A percentile compares a stretch with the other conserved stretches of the same genome.
These are phyloP conservation scores for Hymenoscyphus salicellus DNA, from an alignment of 2,329 filamentous ascomycete genomes.

Conservation along the genomic window DNA sequence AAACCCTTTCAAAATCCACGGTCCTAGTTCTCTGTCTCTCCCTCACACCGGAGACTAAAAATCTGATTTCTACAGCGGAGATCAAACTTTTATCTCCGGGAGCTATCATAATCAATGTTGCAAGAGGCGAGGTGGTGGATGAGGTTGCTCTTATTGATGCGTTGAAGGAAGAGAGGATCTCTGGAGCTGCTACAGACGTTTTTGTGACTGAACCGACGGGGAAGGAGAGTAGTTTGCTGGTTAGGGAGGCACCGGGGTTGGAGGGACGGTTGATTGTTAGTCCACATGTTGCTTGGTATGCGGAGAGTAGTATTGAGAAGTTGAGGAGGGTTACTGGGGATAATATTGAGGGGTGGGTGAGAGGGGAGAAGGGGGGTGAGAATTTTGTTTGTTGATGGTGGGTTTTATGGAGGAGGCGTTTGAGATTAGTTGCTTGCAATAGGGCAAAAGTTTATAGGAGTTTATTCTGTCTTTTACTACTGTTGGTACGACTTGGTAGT, in stretches of 20 bases:
- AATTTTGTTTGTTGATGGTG: constrained; percentile 18
- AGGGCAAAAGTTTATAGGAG: too few relatives aligned
- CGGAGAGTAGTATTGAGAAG: constrained; percentile 46
- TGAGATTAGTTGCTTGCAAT: too few relatives aligned
- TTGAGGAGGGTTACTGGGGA: constrained; percentile 43
- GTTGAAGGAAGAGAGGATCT: constrained; percentile 29
- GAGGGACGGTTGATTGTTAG: constrained; percentile 46
- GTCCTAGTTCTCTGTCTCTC: constrained; percentile 27
- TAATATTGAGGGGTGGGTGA: constrained; percentile 42
- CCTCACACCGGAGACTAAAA: constrained; percentile 25
- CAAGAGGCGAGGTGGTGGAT: constrained; percentile 35
- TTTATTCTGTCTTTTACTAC: too few relatives aligned
- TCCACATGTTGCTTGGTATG: constrained; percentile 54
- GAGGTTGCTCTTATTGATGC: constrained; percentile 33
- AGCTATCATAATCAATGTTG: constrained; percentile 33
- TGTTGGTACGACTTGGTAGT: too few relatives aligned
- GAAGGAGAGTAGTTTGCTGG: constrained; percentile 40
- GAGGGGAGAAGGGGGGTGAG: constrained; percentile 27
- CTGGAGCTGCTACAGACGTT: constrained; percentile 36
- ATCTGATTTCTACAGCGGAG: constrained; percentile 29
- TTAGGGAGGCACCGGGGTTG: constrained; percentile 29
- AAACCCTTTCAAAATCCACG: constrained; percentile 20
- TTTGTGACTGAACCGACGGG: constrained; percentile 33
- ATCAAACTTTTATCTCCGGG: constrained; percentile 26
- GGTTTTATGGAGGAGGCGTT: not conserved